Conservation (phyloP, 2,329 filamentous ascomycete species). For the Penicillium rolfsii region DNA sequence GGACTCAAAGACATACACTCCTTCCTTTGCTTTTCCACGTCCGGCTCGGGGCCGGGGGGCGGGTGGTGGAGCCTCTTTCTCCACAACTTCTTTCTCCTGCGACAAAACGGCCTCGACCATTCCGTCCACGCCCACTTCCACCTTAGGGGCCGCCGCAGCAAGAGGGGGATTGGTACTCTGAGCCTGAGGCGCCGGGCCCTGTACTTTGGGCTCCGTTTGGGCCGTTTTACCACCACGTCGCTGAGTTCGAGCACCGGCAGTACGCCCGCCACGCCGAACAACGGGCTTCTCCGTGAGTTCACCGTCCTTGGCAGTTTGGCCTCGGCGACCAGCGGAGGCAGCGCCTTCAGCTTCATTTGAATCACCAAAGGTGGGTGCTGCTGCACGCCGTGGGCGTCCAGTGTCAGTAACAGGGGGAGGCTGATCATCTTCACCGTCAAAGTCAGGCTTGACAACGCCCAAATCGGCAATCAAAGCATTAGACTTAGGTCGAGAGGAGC, state of each 20-base stretch:
- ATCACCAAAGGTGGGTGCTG: constrained; percentile 54
- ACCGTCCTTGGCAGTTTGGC: constrained; percentile 38
- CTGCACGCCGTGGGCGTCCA: constrained; percentile 53
- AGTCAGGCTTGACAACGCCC: constrained; percentile 47
- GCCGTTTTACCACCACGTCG: constrained; percentile 38
- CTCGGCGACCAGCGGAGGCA: constrained; percentile 37
- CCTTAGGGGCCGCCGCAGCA: constrained; percentile 32
- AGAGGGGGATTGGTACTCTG: constrained; percentile 23
- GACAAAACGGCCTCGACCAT: constrained; percentile 26
- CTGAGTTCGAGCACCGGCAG: constrained; percentile 40
- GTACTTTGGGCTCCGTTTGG: constrained; percentile 35
- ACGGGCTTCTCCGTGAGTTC: constrained; percentile 42
- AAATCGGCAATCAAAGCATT: constrained; percentile 54
- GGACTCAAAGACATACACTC: constrained; percentile 42
- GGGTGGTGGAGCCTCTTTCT: constrained; percentile 30
- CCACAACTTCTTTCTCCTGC: constrained; percentile 31
- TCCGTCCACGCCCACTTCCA: constrained; percentile 26
- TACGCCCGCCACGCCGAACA: constrained; percentile 40
- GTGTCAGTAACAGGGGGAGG: constrained; percentile 52
- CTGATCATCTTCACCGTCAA: constrained; percentile 50
- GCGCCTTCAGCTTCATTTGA: constrained; percentile 38
- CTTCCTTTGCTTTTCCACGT: constrained; percentile 39
- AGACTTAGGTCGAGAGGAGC: constrained; percentile 48
- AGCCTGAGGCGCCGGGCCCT: constrained; percentile 13
- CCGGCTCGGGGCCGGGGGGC: constrained; percentile 33